Conservation (phyloP, 176 grass and related monocot genomes). For the Puya raimondii region DNA sequence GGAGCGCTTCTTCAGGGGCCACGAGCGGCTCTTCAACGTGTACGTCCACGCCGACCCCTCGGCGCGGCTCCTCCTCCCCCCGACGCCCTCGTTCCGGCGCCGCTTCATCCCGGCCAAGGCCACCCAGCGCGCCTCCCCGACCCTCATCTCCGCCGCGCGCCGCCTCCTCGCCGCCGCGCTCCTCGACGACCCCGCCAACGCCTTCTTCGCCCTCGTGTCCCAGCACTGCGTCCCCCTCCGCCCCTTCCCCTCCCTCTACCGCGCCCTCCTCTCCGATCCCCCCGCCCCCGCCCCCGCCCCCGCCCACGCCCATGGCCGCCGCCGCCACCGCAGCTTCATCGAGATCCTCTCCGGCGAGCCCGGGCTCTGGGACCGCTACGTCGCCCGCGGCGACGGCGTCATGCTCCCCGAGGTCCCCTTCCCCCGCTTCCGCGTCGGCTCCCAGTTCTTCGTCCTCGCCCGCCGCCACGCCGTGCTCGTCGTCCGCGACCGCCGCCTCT, state of each 20-base stretch:
- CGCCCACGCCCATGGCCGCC: neutral
- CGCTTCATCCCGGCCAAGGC: constrained; percentile 51
- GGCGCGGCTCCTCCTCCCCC: constrained; percentile 7
- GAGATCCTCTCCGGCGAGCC: constrained; percentile 74
- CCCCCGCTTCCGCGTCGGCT: constrained; percentile 71
- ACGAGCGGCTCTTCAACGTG: constrained; percentile 59
- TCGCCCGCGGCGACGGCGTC: constrained; percentile 57
- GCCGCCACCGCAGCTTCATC: constrained; percentile 72
- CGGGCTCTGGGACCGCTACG: constrained; percentile 56
- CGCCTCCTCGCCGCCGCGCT: constrained; percentile 75
- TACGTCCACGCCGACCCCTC: constrained; percentile 83
- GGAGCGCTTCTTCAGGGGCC: constrained; percentile 66
- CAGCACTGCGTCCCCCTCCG: constrained; percentile 75
- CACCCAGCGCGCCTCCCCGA: constrained; percentile 67
- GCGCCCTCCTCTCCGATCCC: constrained; percentile 28
- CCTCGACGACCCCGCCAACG: constrained; percentile 67
- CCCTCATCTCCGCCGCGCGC: constrained; percentile 77
- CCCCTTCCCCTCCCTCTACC: constrained; percentile 53
- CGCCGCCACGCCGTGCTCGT: constrained; percentile 62
- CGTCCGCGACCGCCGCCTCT: constrained; percentile 70
- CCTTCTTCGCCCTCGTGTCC: constrained; percentile 73
- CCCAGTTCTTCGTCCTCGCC: constrained; percentile 84
- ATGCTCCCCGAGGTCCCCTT: constrained; percentile 90
- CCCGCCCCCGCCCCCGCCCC: neutral
- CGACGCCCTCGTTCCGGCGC: constrained; percentile 44